Percentiles rank a stretch among this genome's conserved stretches.
Conservation (phyloP, 1,284 basidiomycete species). For the Inonotus hispidus region DNA sequence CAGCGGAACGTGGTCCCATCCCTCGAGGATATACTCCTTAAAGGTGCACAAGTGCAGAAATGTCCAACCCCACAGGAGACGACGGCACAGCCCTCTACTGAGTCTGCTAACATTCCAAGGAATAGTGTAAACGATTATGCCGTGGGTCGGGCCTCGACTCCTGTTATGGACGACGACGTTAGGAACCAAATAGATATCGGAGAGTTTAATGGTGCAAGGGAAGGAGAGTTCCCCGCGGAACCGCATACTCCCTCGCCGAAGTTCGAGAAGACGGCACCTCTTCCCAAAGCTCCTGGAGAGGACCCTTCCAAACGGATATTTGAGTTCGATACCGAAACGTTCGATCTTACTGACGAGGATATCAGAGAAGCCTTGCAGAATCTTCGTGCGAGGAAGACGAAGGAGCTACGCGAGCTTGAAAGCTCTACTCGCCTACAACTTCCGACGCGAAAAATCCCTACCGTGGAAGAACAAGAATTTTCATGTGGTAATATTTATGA, state of each 20-base stretch:
- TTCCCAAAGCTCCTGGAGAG: background rate
- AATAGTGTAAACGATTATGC: background rate
- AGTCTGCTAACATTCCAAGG: background rate
- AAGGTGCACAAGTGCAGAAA: background rate
- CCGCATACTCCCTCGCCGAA: background rate
- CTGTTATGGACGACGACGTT: background rate
- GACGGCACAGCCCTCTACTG: background rate
- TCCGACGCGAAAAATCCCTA: background rate
- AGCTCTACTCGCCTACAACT: background rate
- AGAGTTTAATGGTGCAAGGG: background rate
- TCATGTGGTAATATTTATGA: background rate
- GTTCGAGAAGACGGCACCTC: background rate
- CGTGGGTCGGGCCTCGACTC: background rate
- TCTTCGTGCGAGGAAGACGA: background rate
- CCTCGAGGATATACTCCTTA: slow-evolving; percentile 8
- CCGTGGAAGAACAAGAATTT: background rate
- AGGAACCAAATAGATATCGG: background rate
- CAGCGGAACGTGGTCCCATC: background rate
- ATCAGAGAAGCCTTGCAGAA: background rate
- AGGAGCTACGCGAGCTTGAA: background rate
- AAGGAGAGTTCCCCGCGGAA: background rate
- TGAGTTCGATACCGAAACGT: slow-evolving; percentile 12
- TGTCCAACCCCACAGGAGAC: background rate
- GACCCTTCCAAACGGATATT: background rate
- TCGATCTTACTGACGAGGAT: slow-evolving; percentile 28